These are phyloP conservation scores for Nicotiana attenuata DNA, from an alignment of 257 asterid genomes.

Conservation along the genomic window DNA sequence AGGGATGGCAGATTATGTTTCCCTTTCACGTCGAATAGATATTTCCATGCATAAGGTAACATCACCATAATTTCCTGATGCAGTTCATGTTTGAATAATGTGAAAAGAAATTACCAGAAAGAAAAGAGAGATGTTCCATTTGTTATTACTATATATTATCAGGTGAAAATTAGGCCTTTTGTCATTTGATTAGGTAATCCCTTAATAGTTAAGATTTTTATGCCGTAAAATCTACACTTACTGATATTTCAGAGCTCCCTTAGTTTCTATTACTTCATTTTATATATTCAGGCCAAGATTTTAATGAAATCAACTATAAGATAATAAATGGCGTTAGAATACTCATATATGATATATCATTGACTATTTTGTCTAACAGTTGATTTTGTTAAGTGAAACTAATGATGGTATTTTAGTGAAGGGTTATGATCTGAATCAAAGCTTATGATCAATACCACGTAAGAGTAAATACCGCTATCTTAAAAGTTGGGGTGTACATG, in stretches of 20 bases:
- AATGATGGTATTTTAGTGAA: background rate
- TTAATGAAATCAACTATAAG: too few species aligned
- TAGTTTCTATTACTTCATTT: background rate
- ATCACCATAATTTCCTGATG: background rate
- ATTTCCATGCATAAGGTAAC: background rate
- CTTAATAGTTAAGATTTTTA: background rate
- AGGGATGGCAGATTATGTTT: background rate
- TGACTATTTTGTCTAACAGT: background rate
- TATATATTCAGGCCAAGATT: too few species aligned
- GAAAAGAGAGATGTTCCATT: background rate
- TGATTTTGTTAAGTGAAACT: background rate
- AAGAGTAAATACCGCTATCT: too few species aligned
- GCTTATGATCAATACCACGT: too few species aligned
- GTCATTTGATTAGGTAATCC: background rate
- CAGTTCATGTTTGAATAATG: background rate
- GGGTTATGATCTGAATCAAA: too few species aligned
- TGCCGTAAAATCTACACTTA: background rate
- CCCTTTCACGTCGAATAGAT: background rate
- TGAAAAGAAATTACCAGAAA: background rate
- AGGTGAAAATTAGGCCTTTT: background rate
- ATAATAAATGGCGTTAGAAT: too few species aligned
- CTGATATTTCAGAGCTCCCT: background rate
- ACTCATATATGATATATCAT: background rate
- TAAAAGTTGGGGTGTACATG: too few species aligned
- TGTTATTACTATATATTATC: background rate